Percentiles rank a stretch among this genome's conserved stretches.
phyloP scores from a whole-genome alignment of 2,329 filamentous ascomycete genomes.

The Cladophialophora bantiana region DNA sequence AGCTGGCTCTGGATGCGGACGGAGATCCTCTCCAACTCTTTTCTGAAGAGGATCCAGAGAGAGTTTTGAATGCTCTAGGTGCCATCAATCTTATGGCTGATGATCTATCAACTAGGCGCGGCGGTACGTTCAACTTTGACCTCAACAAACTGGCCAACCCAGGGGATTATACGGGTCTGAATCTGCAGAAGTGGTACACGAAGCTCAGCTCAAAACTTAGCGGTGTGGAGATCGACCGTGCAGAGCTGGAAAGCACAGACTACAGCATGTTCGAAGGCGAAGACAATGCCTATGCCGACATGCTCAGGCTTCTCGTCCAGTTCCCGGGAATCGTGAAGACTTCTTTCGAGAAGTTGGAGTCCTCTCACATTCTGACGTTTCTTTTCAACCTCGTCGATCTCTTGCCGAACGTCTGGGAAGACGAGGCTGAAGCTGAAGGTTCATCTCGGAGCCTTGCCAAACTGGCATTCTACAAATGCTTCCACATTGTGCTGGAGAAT shows the following conservation, averaged over 20 bases:
- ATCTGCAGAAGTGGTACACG: conserved; percentile 82
- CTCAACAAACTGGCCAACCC: conserved; percentile 83
- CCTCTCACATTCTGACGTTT: conserved; percentile 72
- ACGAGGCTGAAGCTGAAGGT: conserved; percentile 83
- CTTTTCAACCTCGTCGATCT: conserved; percentile 62
- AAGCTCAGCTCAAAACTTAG: conserved; percentile 70
- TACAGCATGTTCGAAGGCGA: conserved; percentile 72
- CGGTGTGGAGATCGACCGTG: conserved; percentile 60
- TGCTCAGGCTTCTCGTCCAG: conserved; percentile 77
- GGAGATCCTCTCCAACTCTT: conserved; percentile 83
- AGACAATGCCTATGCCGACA: conserved; percentile 69
- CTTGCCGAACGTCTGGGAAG: conserved; percentile 37
- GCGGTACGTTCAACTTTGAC: conserved; percentile 68
- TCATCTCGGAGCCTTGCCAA: conserved; percentile 72
- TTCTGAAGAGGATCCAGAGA: conserved; percentile 67
- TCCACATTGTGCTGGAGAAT: conserved; percentile 77
- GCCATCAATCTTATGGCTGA: conserved; percentile 92
- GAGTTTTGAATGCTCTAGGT: conserved; percentile 78
- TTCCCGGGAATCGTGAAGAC: conserved; percentile 87
- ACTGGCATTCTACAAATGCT: conserved; percentile 78
- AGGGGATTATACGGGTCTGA: conserved; percentile 84
- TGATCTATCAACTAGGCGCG: conserved; percentile 88
- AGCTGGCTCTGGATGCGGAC: conserved; percentile 86
- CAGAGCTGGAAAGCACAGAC: conserved; percentile 69
- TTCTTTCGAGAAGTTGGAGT: conserved; percentile 79